A percentile compares a stretch with the other conserved stretches of the same genome.
Conservation (phyloP, 345 rosid genomes). For the Boechera stricta region DNA sequence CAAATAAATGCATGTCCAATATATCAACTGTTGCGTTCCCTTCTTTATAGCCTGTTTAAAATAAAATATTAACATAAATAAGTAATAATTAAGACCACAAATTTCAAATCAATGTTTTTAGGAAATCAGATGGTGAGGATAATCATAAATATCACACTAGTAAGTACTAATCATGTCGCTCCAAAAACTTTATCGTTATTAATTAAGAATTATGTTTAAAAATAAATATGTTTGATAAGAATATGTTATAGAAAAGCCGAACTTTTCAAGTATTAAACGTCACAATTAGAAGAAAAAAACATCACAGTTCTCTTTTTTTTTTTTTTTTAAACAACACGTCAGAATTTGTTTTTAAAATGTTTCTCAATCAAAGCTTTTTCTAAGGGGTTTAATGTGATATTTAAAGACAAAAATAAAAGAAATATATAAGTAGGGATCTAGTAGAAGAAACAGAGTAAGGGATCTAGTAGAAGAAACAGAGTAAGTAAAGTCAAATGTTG, state of each 20-base stretch:
- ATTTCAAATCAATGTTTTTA: neutral
- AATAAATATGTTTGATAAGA: conserved; percentile 4
- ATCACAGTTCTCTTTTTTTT: conserved; percentile 18
- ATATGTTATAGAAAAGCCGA: conserved; percentile 17
- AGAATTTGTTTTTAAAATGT: neutral
- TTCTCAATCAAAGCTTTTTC: conserved; percentile 12
- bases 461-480: conserved; percentile 36
- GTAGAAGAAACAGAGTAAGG: conserved; percentile 40
- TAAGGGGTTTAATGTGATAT: neutral
- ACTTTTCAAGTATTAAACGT: conserved; percentile 35
- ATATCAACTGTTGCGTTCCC: conserved; percentile 63
- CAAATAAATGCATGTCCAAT: conserved; percentile 70
- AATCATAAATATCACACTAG: conserved; percentile 32
- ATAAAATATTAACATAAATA: conserved; percentile 13
- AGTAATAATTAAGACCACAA: conserved; percentile 20
- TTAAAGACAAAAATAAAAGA: neutral
- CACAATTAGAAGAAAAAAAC: conserved; percentile 23
- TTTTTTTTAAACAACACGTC: neutral
- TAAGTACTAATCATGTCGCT: conserved; percentile 37
- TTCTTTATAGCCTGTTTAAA: conserved; percentile 66
- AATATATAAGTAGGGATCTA: neutral
- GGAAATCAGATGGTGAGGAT: conserved; percentile 13
- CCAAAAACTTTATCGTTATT: conserved; percentile 32
- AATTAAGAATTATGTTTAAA: conserved; percentile 14
- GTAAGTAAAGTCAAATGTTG: conserved; percentile 21